Evolutionary conservation across 495 filamentous ascomycete species (phyloP), one percentile per base, ranked within the genome.

Genomic region (Xylaria acuta): DNA sequence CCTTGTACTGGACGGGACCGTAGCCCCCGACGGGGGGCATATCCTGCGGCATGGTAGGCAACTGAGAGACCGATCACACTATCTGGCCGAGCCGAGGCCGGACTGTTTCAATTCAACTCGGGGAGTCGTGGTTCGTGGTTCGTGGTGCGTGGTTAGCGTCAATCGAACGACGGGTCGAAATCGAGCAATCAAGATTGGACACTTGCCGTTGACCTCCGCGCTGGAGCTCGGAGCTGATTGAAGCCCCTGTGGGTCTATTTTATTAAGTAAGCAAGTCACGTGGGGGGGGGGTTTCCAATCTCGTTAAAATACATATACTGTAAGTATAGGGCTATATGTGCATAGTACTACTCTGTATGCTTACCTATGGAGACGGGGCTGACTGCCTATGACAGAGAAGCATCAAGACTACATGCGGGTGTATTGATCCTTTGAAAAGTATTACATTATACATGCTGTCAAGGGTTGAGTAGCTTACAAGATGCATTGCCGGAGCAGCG

Each of bases 1-100:
- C 93, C 90, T 97, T 97, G 87, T 97, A 99, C 83, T 98, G 96
- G 65, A 99, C 90, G 75, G 94, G 92, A 77, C 88, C 92, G 82
- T 99, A 99, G 88, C 96, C 96, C 85, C 96, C 96, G 77, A 81
- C 77, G 73, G 96, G 96, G 83, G 96, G 96, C 86, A 99, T 92
- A 89, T 98, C 96, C 89, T 92, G 90, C 79, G 89, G 88, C 90
- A 92, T 91, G 64, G 34, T 79, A 87, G 83, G 77, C 70, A 65
- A 65, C 9, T 38, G n/a, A 53, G 2, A 1, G 25, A 43, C 38
- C 30, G 18, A 25, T 38, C n/a, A 34, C 60, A 27, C 18, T 45
- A 18, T 18, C 5, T 45, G 8, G 7, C 5, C 20, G 22, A 14
- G 49, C 27, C 22, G n/a, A 53, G 51, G 30, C 25, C 25, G 3